A percentile compares a stretch with the other conserved stretches of the same genome.
Evolutionary conservation across 1,284 basidiomycete species (phyloP).

Genomic region (Coniophora puteana): DNA sequence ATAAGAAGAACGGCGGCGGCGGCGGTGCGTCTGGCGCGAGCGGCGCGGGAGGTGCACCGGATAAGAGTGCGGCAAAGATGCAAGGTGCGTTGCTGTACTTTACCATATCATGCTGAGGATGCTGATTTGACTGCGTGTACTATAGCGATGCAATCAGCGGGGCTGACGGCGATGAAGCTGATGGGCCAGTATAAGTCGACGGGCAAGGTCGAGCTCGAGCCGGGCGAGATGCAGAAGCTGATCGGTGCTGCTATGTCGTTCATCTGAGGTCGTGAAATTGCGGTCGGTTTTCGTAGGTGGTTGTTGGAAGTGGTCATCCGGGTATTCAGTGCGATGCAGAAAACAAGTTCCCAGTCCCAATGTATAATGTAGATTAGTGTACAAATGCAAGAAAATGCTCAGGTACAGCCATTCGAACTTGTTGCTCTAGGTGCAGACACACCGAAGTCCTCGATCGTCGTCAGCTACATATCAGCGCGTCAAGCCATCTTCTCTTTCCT

Average conservation of each 20-base stretch:
- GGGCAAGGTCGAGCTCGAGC: conserved; percentile 20
- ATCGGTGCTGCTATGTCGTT: conserved; percentile 25
- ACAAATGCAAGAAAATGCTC: too few species aligned
- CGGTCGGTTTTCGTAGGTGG: too few species aligned
- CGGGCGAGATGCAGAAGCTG: conserved; percentile 25
- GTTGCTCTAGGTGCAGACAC: too few species aligned
- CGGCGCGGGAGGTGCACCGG: too few species aligned
- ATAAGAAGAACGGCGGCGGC: conserved; percentile 25
- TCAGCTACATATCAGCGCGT: too few species aligned
- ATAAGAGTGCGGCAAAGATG: conserved; percentile 20
- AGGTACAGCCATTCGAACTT: too few species aligned
- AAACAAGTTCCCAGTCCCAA: too few species aligned
- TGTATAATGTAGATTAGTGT: too few species aligned
- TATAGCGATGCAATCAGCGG: conserved; percentile 30
- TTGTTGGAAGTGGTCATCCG: too few species aligned
- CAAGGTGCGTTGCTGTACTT: conserved; percentile 18
- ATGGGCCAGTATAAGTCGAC: conserved; percentile 23
- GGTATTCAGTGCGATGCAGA: too few species aligned
- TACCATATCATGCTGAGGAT: not conserved
- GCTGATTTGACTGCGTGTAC: not conserved
- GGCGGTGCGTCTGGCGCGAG: conserved; percentile 3
- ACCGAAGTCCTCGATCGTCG: too few species aligned
- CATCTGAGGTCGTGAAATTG: conserved; percentile 11
- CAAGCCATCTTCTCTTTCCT: too few species aligned
- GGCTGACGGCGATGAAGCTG: conserved; percentile 26